These are phyloP conservation scores for Pilobolus umbonatus DNA, from an alignment of 192 early-diverging fungal species.

Conservation along the genomic window DNA sequence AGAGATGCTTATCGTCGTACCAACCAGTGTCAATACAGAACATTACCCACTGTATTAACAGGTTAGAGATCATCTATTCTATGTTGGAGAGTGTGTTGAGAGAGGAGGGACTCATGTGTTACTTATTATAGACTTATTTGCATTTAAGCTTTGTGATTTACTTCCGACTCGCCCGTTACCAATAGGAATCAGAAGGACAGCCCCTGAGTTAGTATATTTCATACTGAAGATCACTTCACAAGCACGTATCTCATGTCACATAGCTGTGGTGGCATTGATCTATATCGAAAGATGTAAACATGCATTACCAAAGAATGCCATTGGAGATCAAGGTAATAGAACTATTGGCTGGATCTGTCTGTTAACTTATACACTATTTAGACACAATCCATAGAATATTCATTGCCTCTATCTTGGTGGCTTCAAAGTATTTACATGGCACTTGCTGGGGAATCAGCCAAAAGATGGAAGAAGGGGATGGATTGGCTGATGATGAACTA, in stretches of 20 bases:
- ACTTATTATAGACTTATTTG: slow-evolving; percentile 17
- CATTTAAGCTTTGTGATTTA: slow-evolving; percentile 24
- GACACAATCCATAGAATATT: slow-evolving; percentile 35
- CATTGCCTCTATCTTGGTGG: slow-evolving; percentile 29
- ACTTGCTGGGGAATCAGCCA: slow-evolving; percentile 5
- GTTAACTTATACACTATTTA: slow-evolving; percentile 8
- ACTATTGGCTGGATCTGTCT: not conserved
- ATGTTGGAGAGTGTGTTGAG: not conserved
- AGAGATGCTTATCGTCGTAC: too few relatives aligned
- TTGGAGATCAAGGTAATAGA: slow-evolving; percentile 33
- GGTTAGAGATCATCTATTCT: slow-evolving; percentile 8
- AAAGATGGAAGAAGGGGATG: not conserved
- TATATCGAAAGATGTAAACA: slow-evolving; percentile 30
- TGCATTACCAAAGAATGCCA: slow-evolving; percentile 26
- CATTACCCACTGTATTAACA: slow-evolving; percentile 13
- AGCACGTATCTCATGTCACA: slow-evolving; percentile 29
- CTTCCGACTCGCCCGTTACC: slow-evolving; percentile 14
- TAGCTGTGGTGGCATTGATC: slow-evolving; percentile 33
- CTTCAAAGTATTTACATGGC: slow-evolving; percentile 30
- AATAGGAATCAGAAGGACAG: slow-evolving; percentile 12
- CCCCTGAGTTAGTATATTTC: slow-evolving; percentile 36
- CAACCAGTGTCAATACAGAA: not conserved
- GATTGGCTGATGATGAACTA: slow-evolving; percentile 13
- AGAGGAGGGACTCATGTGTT: not conserved
- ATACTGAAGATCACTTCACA: slow-evolving; percentile 28